Base-by-base conservation (phyloP, 345 rosid species). In the Anacardium occidentale region DNA sequence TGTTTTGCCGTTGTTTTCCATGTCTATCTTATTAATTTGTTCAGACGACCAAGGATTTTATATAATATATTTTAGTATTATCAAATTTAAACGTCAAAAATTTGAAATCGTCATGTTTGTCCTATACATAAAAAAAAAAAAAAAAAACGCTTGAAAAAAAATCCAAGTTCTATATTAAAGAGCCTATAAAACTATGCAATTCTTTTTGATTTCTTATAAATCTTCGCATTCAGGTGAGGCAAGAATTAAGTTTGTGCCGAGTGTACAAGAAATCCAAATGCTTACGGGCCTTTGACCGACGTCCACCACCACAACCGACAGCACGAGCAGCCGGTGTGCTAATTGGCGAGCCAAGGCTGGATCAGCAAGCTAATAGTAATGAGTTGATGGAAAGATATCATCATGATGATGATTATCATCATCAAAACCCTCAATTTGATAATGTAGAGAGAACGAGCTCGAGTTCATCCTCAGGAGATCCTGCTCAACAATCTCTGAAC, bases 231-330 rank as follows among this genome's bases (percentile, higher is more conserved):
- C 82, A 81, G 89, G 21, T 75, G 24, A 77, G 80, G 63, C 79
- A 82, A 55, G 90, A 82, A 66, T 84, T 82, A 69, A 84, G 87
- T 54, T 22, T 84, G 55, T 84, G 90, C 72, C 83, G 87, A 4
- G 72, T 86, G 37, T 84, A 78, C 67, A 80, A 80, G 70, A 80
- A 76, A 70, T 76, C 84, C 26, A 80, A 84, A 68, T 71, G 74
- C 51, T 26, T 78, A 66, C 51, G 83, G 54, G 65, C 84, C 18
- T 84, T 82, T 45, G 90, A 86, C 48, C 56, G 88, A 29, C 71
- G 90, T 32, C 90, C 90, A 11, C 45, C 62, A 18, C 66, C 71
- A 10, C 66, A 3, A 12, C 53, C 53, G 5, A n/a, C 18, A 14
- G 42, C 42, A 34, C 5, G 37, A 5, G 42, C 8, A 10, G 17